Percentiles rank a stretch among this genome's conserved stretches.
Conservation (phyloP, 192 early-diverging fungal genomes). For the Podila verticillata region DNA sequence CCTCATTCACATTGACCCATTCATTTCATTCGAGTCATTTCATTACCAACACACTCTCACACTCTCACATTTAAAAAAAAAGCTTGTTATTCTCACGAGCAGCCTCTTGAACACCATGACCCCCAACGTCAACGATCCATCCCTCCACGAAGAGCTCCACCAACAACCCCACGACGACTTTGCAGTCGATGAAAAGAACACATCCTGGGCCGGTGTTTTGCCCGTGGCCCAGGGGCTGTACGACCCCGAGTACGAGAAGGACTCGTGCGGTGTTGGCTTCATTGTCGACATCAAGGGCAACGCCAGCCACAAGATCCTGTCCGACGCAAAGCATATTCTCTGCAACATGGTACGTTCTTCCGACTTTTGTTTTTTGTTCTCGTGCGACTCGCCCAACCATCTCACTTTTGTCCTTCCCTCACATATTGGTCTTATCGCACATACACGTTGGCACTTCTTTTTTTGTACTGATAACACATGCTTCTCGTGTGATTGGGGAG, state of each 20-base stretch:
- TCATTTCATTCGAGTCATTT: background rate
- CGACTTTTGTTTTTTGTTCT: background rate
- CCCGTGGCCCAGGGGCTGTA: constrained; percentile 90
- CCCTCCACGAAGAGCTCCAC: background rate
- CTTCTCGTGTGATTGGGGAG: too few relatives aligned
- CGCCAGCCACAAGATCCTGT: constrained; percentile 85
- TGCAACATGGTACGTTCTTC: constrained; percentile 86
- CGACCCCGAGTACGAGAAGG: constrained; percentile 89
- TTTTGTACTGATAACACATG: too few relatives aligned
- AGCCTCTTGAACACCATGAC: background rate
- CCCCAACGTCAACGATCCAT: background rate
- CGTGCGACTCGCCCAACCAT: background rate
- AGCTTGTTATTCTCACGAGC: background rate
- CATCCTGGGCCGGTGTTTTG: constrained; percentile 83
- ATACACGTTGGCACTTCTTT: too few relatives aligned
- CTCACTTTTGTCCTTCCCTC: background rate
- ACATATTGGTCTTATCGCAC: too few relatives aligned
- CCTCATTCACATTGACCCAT: background rate
- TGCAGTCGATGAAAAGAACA: constrained; percentile 52
- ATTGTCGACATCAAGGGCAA: constrained; percentile 93
- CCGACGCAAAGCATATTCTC: constrained; percentile 88
- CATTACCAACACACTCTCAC: background rate
- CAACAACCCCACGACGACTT: constrained; percentile 22
- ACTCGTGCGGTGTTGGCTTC: constrained; percentile 98
- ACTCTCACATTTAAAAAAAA: too few relatives aligned